Base-by-base conservation (phyloP, 1,139 yeast genomes). In the Taiozyma sp. region DNA sequence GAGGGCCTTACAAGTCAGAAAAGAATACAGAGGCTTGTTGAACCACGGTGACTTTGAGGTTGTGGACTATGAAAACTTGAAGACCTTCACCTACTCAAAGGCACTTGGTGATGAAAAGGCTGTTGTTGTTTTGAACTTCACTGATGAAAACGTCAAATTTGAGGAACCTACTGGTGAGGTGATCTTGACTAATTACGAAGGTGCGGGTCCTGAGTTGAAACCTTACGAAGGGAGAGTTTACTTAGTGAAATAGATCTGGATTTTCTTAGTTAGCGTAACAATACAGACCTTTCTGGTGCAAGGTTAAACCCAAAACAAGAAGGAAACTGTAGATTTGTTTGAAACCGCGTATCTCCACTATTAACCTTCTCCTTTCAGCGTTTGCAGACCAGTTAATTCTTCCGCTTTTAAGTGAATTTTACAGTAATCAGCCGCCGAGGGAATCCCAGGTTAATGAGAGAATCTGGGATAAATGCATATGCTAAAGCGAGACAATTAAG, bases 31-130 rank as follows among this genome's bases (percentile, higher is more conserved):
- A 57, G 80, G 77, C 49, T 56, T 73, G 30, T 65, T 78, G 49
- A 70, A 77, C 44, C 75, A 78, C 58, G 86, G 86, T n/a, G 60
- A 61, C 27, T 75, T 78, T 59, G 68, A 71, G 50, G 63, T 75
- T 38, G 60, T 73, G 57, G 80, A 77, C 44, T 56, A 56, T 43
- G 76, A 73, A 13, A 70, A 75, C 60, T 60, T 64, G 38, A 59
- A 71, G 48, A 61, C 69, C n/a, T 76, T 78, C 58, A 68, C 73
- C 6, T 74, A 67, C 59, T 56, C 69, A 46, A 79, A 79, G 65
- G 61, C 54, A 16, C 53, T 59, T 27, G 63, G 57, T 14, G 43
- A 41, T 19, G 58, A 52, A 24, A 57, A 65, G 43, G 69, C 67
- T 51, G 70, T 75, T 13, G 73, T 75, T 44, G 78, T 71, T 8